Conservation (phyloP, 164 flowering plant species). For the Tetracentron sinense region DNA sequence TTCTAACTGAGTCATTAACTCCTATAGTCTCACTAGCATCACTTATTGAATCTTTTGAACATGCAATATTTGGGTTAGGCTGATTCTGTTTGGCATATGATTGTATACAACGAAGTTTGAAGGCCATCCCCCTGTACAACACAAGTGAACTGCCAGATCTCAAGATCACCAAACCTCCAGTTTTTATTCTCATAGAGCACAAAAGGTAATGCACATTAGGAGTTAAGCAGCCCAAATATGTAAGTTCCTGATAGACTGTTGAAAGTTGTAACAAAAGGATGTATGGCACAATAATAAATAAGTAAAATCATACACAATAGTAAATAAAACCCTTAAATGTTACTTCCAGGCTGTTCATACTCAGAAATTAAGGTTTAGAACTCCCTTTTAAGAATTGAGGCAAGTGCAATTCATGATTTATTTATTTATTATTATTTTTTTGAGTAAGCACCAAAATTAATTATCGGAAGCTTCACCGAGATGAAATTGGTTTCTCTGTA, state of each 20-base stretch:
- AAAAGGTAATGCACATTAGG: constrained; percentile 10
- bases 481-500: neutral
- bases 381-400: too few relatives aligned
- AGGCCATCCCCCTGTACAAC: constrained; percentile 76
- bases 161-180: constrained; percentile 93
- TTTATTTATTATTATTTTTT: too few relatives aligned
- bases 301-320: neutral
- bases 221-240: neutral
- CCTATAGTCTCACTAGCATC: constrained; percentile 15
- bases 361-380: neutral
- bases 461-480: neutral
- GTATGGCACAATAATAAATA: neutral
- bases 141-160: constrained; percentile 86
- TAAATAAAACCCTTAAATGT: neutral
- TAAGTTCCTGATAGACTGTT: neutral
- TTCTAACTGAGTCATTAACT: constrained; percentile 10
- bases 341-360: neutral
- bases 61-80: constrained; percentile 7
- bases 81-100: constrained; percentile 34
- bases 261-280: neutral
- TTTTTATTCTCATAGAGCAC: constrained; percentile 56
- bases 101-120: constrained; percentile 69
- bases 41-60: constrained; percentile 5
- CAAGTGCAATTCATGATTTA: too few relatives aligned
- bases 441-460: neutral